A percentile compares a stretch with the other conserved stretches of the same genome.
These are phyloP conservation scores for Amanita rubescens DNA, from an alignment of 768 basidiomycete species.

Conservation along the genomic window DNA sequence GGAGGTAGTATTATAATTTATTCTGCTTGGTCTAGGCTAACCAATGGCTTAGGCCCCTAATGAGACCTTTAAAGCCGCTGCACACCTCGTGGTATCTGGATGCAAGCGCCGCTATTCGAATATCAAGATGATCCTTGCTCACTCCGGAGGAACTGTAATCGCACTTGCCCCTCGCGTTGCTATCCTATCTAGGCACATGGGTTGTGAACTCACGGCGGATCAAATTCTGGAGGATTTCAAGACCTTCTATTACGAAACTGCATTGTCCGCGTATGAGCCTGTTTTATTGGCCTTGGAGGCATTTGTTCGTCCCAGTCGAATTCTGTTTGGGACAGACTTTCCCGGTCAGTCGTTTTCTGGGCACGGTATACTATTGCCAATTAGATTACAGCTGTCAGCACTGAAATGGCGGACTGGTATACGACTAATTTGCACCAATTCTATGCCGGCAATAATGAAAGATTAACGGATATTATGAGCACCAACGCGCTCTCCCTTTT, in stretches of 20 bases:
- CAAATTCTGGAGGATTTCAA: slow-evolving; percentile 65
- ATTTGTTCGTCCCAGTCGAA: slow-evolving; percentile 41
- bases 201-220: slow-evolving; percentile 51
- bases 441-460: slow-evolving; percentile 32
- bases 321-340: slow-evolving; percentile 73
- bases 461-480: slow-evolving; percentile 36
- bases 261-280: slow-evolving; percentile 50
- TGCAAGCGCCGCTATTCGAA: slow-evolving; percentile 53
- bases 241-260: slow-evolving; percentile 70
- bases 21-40: not conserved
- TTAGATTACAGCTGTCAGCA: slow-evolving; percentile 45
- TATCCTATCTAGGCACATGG: slow-evolving; percentile 62
- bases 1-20: slow-evolving; percentile 41
- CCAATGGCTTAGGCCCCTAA: slow-evolving; percentile 52
- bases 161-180: slow-evolving; percentile 66
- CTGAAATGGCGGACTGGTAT: slow-evolving; percentile 53
- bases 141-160: slow-evolving; percentile 64
- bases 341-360: slow-evolving; percentile 41
- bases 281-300: slow-evolving; percentile 43
- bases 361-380: not conserved
- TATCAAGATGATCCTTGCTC: slow-evolving; percentile 62
- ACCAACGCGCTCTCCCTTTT: slow-evolving; percentile 49
- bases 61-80: slow-evolving; percentile 77
- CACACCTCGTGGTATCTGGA: slow-evolving; percentile 68
- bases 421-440: slow-evolving; percentile 42